Conservation (phyloP, 2,329 filamentous ascomycete species). For the Lachnellula occidentalis region DNA sequence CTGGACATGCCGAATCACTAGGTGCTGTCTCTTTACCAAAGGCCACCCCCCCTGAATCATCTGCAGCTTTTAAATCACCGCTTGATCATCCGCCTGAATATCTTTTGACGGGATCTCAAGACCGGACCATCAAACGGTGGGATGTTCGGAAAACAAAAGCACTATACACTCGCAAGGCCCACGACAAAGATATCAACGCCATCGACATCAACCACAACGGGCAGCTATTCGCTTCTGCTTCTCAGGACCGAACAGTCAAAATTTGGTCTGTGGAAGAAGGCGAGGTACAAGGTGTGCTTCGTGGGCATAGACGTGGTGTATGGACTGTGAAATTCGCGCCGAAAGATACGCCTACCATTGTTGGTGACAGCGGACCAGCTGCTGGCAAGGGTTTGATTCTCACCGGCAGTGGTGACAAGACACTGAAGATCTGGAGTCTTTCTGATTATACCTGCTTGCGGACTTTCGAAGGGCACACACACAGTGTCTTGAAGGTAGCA, state of each 20-base stretch:
- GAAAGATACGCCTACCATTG: constrained; percentile 65
- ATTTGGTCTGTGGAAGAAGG: constrained; percentile 91
- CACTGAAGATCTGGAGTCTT: constrained; percentile 90
- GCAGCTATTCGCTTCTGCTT: constrained; percentile 89
- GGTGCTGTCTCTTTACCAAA: constrained; percentile 83
- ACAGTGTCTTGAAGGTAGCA: constrained; percentile 87
- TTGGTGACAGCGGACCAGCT: constrained; percentile 65
- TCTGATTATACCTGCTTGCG: constrained; percentile 87
- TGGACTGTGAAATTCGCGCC: constrained; percentile 94
- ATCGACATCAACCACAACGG: constrained; percentile 71
- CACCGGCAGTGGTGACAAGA: constrained; percentile 94
- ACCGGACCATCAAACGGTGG: constrained; percentile 94
- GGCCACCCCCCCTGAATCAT: constrained; percentile 58
- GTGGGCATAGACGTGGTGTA: constrained; percentile 89
- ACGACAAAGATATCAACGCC: constrained; percentile 98
- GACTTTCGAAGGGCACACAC: constrained; percentile 94
- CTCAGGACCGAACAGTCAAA: constrained; percentile 94
- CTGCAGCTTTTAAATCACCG: constrained; percentile 66
- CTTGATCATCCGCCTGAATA: constrained; percentile 76
- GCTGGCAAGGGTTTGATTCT: constrained; percentile 77
- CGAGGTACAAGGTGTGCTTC: constrained; percentile 83
- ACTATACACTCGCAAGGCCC: constrained; percentile 84
- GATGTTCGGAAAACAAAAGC: constrained; percentile 67
- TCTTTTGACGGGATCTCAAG: constrained; percentile 87
- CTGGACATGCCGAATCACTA: constrained; percentile 89